Percentiles rank a stretch among this genome's conserved stretches.
Evolutionary conservation across 2,329 filamentous ascomycete species (phyloP).

Genomic region (Colletotrichum spinosum): DNA sequence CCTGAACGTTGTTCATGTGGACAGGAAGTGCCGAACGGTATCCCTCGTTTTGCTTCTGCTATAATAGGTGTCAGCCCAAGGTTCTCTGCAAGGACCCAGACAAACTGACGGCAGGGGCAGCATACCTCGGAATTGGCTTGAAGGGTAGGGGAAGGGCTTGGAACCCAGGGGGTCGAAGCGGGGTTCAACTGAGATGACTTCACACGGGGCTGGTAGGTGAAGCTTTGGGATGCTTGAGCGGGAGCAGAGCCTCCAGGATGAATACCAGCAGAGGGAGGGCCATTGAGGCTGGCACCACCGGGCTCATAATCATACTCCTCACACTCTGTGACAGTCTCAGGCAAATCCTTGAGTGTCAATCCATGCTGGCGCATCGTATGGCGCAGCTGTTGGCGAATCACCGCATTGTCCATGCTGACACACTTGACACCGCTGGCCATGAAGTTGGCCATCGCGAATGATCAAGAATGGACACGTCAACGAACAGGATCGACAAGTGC

Average conservation of each 20-base stretch:
- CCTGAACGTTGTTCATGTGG: neutral
- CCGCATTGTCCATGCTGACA: slow-evolving; percentile 5
- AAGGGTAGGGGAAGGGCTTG: neutral
- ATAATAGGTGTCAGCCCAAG: too few species aligned
- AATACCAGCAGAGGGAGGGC: too few species aligned
- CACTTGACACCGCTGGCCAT: slow-evolving; percentile 5
- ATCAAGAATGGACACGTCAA: slow-evolving; percentile 1
- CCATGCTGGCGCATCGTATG: slow-evolving; percentile 7
- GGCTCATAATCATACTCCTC: slow-evolving; percentile 23
- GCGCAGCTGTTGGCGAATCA: slow-evolving; percentile 16
- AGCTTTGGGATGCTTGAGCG: too few species aligned
- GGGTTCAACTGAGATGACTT: slow-evolving; percentile 28
- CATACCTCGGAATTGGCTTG: slow-evolving; percentile 10
- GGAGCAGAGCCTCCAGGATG: too few species aligned
- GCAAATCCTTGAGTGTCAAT: slow-evolving; percentile 3
- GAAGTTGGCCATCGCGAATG: slow-evolving; percentile 7
- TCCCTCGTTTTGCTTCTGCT: slow-evolving; percentile 1
- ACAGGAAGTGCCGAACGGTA: neutral
- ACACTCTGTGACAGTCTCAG: slow-evolving; percentile 16
- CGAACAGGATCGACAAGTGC: slow-evolving; percentile 1
- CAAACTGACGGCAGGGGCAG: too few species aligned
- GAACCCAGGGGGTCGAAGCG: slow-evolving; percentile 32
- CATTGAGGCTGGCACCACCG: slow-evolving; percentile 27
- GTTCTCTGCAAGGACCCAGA: neutral
- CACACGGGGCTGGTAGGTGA: too few species aligned